Conservation (phyloP, 2,329 filamentous ascomycete species). For the Phialophora verrucosa region DNA sequence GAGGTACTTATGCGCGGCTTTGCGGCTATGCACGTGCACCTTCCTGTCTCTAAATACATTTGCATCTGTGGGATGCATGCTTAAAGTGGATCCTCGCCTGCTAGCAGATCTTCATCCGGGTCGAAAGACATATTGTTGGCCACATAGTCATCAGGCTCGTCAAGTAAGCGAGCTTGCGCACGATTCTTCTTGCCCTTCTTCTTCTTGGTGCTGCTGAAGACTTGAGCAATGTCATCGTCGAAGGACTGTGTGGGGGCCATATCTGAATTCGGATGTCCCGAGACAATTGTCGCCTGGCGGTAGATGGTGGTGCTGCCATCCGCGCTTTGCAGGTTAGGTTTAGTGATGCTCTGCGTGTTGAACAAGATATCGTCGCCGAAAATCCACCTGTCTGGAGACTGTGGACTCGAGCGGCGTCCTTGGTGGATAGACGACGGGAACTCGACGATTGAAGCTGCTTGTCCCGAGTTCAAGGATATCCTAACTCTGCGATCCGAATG, state of each 20-base stretch:
- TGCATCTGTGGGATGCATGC: neutral
- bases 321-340: constrained; percentile 3
- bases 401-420: constrained; percentile 17
- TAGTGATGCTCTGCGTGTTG: constrained; percentile 10
- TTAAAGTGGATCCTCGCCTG: constrained; percentile 13
- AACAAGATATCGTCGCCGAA: constrained; percentile 60
- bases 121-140: constrained; percentile 9
- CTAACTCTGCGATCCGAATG: constrained; percentile 86
- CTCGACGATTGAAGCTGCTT: constrained; percentile 31
- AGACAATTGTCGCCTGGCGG: constrained; percentile 31
- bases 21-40: neutral
- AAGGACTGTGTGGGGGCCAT: constrained; percentile 55
- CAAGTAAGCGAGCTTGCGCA: constrained; percentile 12
- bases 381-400: constrained; percentile 53
- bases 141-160: constrained; percentile 19
- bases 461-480: constrained; percentile 68
- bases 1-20: neutral
- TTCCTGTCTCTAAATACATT: neutral
- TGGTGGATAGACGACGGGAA: constrained; percentile 7
- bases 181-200: constrained; percentile 57
- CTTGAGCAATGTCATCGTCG: constrained; percentile 27
- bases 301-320: constrained; percentile 33
- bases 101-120: constrained; percentile 16
- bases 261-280: constrained; percentile 2
- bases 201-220: constrained; percentile 76